Evolutionary conservation across 2,329 filamentous ascomycete species (phyloP).

Genomic region (Dactylella cylindrospora): DNA sequence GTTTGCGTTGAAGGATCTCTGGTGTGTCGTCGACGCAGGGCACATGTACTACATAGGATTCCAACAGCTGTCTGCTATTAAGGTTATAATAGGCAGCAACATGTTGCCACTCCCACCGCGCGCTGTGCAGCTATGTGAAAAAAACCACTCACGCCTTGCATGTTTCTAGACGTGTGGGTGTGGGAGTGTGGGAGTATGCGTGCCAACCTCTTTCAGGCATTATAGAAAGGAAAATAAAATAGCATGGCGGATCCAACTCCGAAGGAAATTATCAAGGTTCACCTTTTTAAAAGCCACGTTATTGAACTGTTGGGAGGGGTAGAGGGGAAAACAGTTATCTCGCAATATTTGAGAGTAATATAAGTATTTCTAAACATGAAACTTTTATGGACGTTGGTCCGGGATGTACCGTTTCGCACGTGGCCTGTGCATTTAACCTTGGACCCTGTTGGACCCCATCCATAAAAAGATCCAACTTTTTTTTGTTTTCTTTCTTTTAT

Average conservation of each 20-base stretch:
- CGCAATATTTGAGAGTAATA: too few relatives aligned
- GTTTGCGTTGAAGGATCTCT: too few relatives aligned
- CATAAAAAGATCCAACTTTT: conserved; percentile 9
- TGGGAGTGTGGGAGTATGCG: too few relatives aligned
- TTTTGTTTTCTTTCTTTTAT: too few relatives aligned
- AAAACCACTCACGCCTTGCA: neutral
- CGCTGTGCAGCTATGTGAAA: neutral
- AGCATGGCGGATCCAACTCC: conserved; percentile 3
- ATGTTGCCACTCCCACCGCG: neutral
- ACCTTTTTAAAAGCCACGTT: too few relatives aligned
- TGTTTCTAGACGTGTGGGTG: neutral
- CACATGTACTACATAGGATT: too few relatives aligned
- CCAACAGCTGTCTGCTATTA: too few relatives aligned
- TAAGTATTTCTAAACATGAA: neutral
- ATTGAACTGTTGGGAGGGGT: too few relatives aligned
- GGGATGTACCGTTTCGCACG: conserved; percentile 6
- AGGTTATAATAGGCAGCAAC: neutral
- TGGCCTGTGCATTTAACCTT: neutral
- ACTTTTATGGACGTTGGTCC: neutral
- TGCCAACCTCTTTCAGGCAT: too few relatives aligned
- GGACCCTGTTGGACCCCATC: neutral
- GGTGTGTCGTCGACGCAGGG: too few relatives aligned
- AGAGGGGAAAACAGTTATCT: too few relatives aligned
- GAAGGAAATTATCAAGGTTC: too few relatives aligned
- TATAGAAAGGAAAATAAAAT: neutral